Base-by-base conservation (phyloP, 2,329 filamentous ascomycete genomes). In the Penicillium concentricum region DNA sequence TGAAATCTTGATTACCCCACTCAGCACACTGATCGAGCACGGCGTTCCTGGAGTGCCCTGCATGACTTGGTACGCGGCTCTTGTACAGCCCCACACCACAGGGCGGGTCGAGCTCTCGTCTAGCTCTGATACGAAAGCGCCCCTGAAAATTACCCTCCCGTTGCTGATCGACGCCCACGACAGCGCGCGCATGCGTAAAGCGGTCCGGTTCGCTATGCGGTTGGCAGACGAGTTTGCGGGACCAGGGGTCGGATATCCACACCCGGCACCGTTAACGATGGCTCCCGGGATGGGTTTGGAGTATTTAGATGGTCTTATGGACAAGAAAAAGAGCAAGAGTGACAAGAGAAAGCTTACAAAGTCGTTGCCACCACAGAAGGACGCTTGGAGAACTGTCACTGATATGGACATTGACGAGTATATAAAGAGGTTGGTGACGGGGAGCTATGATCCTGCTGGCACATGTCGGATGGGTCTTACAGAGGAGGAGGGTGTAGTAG, bases 51-150 rank as follows among this genome's bases (percentile, higher is more conserved):
- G 50, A 10, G 50, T 52, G 1, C 41, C 50, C 13, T 52, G 50
- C 9, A 37, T 52, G 41, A 52, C 50, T 1, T 52, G 50, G 50
- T 45, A 52, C 6, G 50, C 50, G 18, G 50, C 50, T 26, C 50
- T 52, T 45, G 50, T 52, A 3, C 50, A 52, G 32, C 50, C 50
- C 1, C 24, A 28, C 24, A 30, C 41, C 3, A 52, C 30, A 2
- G 50, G 50, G 9, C 45, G 24, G 5, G 41, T 52, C 15, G 30
- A 52, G 22, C 32, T 52, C 24, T 30, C 39, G 15, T 32, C 48
- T n/a, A 20, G 22, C 22, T n/a, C 32, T 22, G 50, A 46, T 5
- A 5, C 12, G 5, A 37, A 37, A 20, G 10, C 30, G 3, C 22
- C 22, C 3, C 24, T 52, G 4, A 52, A 38, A 9, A 52, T 52